Base-by-base conservation (phyloP, 352 stramenopile species). In the Phytophthora hibernalis region DNA sequence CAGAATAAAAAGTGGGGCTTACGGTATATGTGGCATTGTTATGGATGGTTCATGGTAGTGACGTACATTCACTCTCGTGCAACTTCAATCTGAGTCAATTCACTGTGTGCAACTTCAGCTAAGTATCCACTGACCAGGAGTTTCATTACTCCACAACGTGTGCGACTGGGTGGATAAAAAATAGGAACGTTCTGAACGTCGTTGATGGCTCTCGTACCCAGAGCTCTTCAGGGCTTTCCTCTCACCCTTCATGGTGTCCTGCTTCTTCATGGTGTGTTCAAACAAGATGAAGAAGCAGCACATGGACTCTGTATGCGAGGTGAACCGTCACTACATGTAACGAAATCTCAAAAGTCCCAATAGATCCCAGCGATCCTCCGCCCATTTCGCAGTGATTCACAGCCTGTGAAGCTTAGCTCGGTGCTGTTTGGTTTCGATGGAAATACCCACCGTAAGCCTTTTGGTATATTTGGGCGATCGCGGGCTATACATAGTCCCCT, bases 1-100 rank as follows among this genome's bases (percentile, higher is more conserved):
- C 63, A 64, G 9, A 65, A 68, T 71, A 68, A 47, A 12, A 30
- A 7, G 16, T 54, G 59, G 28, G 13, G 1, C n/a, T 10, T 6
- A 62, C 65, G 18, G 53, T 74, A 54, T 35, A 8, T 13, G 0
- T 11, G 20, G 18, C 10, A 24, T 45, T 18, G 1, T 42, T 43
- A 10, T 7, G 10, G 6, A 21, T 20, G 6, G 3, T 11, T 22
- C 40, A n/a, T 15, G 12, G 45, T 51, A 65, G 28, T 69, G 61
- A 58, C 44, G 40, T 58, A 22, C 37, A 50, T 33, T 48, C 33
- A 51, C 16, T 55, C 21, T 6, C 12, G 28, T 20, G 2, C 16
- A 48, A 42, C 44, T 64, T 64, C 54, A 61, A 61, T 28, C n/a
- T n/a, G n/a, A n/a, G n/a, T n/a, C n/a, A n/a, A 50, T 33, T 48